Evolutionary conservation across 2,329 filamentous ascomycete genomes (phyloP), one percentile per base, ranked within the genome.

Genomic region (Hawksworthiomyces lignivorus): DNA sequence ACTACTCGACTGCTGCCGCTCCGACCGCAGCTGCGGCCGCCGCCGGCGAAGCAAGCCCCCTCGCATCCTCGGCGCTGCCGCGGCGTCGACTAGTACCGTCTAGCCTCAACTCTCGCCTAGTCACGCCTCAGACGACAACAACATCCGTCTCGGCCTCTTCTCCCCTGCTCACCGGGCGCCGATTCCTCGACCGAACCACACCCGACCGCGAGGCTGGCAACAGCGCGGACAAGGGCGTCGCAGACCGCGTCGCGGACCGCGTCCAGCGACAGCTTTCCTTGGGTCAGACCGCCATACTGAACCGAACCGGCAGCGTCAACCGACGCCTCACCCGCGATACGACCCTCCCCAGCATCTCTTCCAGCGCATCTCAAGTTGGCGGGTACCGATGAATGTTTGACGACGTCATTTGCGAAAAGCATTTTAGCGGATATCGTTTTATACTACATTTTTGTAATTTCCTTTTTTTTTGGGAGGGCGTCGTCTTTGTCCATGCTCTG

Each of bases 81-180:
- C 68, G 75, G 32, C 68, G 76, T 38, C 68, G 76, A 17, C 61
- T 77, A 37, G 65, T 66, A 14, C 64, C 71, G 7, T 69, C 73
- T 0, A 67, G 64, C 18, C 54, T 72, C 32, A 65, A 65, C 43
- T 69, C 70, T 38, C 67, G 73, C 20, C 53, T 75, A 8, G 59
- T 64, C 3, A 55, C 61, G 5, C 62, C 68, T 3, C 61, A 61
- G 14, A 54, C 62, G 7, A 54, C 63, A 2, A 57, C 65, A 6
- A 55, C 61, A 3, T 46, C 59, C 2, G 50, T 41, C 3, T 39
- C 45, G 2, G 33, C n/a, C 5, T 27, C 45, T 15, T 40, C 44
- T 12, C 32, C 40, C 11, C 30, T 48, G 30, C 22, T 46, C 6
- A 19, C 54, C 4, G 56, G 55, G 14, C 65, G 73, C 24, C 67